Evolutionary conservation across 495 filamentous ascomycete genomes (phyloP).

Genomic region (Neurospora sp.): DNA sequence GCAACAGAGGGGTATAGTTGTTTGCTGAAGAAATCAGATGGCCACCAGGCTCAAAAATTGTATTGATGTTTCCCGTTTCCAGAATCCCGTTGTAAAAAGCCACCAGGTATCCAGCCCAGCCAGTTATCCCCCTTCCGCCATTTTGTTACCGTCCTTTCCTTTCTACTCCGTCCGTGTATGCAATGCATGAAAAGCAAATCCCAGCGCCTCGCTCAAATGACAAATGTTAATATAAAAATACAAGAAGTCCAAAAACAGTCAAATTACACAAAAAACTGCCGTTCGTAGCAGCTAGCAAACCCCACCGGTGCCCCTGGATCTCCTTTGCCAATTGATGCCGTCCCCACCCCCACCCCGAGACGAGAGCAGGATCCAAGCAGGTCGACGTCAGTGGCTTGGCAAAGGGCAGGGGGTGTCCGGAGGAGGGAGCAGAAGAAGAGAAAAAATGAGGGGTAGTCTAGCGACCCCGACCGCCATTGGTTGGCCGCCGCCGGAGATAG

Average conservation of each 20-base stretch:
- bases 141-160: not conserved
- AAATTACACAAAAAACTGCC: not conserved
- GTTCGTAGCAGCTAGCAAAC: not conserved
- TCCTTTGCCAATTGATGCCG: not conserved
- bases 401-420: not conserved
- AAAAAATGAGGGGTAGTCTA: not conserved
- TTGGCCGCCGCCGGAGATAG: not conserved
- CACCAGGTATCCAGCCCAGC: not conserved
- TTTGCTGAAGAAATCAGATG: not conserved
- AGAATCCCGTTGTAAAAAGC: not conserved
- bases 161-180: not conserved
- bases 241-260: not conserved
- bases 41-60: not conserved
- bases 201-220: not conserved
- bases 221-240: not conserved
- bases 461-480: not conserved
- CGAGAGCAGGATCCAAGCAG: slow-evolving; percentile 7
- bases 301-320: not conserved
- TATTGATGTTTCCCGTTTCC: not conserved
- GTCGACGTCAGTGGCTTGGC: slow-evolving; percentile 16
- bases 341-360: not conserved
- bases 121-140: not conserved
- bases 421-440: not conserved
- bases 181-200: not conserved
- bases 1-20: not conserved